A percentile compares a stretch with the other conserved stretches of the same genome.
phyloP scores from a whole-genome alignment of 208 protist genomes.

The Phytomonas serpens region DNA sequence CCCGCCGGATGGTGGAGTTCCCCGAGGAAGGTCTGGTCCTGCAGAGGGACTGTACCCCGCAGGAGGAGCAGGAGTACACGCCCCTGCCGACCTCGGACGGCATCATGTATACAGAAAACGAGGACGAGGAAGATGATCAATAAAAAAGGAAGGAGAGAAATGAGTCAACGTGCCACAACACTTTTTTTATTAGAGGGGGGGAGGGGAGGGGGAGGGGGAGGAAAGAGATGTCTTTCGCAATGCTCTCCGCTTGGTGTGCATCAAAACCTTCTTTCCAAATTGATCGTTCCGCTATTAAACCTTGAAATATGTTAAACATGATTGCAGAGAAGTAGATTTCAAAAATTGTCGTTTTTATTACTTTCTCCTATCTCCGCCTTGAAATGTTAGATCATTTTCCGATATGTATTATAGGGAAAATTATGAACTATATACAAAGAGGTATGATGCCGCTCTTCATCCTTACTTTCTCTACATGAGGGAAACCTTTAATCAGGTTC shows the following conservation, averaged over 20 bases:
- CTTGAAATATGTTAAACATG: neutral
- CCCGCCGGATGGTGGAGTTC: slow-evolving; percentile 64
- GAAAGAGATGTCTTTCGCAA: neutral
- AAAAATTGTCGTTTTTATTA: slow-evolving; percentile 2
- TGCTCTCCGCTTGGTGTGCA: neutral
- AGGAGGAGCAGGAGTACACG: slow-evolving; percentile 85
- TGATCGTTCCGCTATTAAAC: slow-evolving; percentile 7
- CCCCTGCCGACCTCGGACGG: slow-evolving; percentile 51
- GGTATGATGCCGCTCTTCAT: neutral
- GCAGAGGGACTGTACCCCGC: slow-evolving; percentile 75
- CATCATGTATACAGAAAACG: slow-evolving; percentile 49
- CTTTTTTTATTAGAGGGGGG: neutral
- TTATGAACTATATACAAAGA: neutral
- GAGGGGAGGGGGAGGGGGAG: too few species aligned
- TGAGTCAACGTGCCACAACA: neutral
- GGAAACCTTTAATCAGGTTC: neutral
- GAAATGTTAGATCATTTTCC: neutral
- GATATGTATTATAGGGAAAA: neutral
- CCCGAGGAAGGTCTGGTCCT: slow-evolving; percentile 55
- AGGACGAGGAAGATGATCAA: slow-evolving; percentile 14
- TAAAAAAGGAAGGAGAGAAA: slow-evolving; percentile 10
- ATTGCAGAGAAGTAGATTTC: neutral
- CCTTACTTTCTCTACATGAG: neutral
- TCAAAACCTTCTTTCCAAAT: neutral
- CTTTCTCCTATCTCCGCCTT: neutral